Evolutionary conservation across 306 rosid species (phyloP), one percentile per base, ranked within the genome.

Genomic region (Lablab purpureus): DNA sequence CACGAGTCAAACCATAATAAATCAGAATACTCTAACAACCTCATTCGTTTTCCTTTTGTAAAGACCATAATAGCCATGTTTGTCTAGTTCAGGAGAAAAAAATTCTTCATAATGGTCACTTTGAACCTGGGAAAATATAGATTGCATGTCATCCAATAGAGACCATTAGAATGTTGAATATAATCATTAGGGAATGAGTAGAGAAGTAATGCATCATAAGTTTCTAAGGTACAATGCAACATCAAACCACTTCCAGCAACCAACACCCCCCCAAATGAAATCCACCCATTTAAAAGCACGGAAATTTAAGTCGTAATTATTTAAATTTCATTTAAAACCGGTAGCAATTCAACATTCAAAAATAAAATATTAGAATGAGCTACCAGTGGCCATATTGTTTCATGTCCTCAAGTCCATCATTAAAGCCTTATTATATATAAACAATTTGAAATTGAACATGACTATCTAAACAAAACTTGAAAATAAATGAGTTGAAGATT

Each of bases 1-100:
- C 11, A 17, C 6, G 52, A 34, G 15, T 62, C 63, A 15, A 25
- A 67, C 52, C 8, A 68, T 5, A 54, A 71, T 55, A 46, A 75
- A 80, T 3, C 63, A 70, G 72, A 77, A 50, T 30, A 23, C 21
- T n/a, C 34, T 58, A 84, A 55, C 78, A 78, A 93, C 98, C 99
- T 96, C 99, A 23, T 88, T 93, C 30, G 99, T 96, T 85, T 96
- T 96, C 79, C 87, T 96, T 89, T 93, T 96, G 73, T 91, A 96
- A 67, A 93, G 86, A 51, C 98, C 99, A 67, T 88, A 87, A 85
- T 93, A 96, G 55, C 99, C 98, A 84, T 96, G 99, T 85, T 96
- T 96, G 86, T 96, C 98, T 81, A 96, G 88, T 89, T 96, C 99
- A 27, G 99, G 98, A 18, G 96, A 83, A 37, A 93, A 96, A 86